Evolutionary conservation across 2,329 filamentous ascomycete species (phyloP), one percentile per base, ranked within the genome.

Genomic region (Ceratocystis cacaofunesta): DNA sequence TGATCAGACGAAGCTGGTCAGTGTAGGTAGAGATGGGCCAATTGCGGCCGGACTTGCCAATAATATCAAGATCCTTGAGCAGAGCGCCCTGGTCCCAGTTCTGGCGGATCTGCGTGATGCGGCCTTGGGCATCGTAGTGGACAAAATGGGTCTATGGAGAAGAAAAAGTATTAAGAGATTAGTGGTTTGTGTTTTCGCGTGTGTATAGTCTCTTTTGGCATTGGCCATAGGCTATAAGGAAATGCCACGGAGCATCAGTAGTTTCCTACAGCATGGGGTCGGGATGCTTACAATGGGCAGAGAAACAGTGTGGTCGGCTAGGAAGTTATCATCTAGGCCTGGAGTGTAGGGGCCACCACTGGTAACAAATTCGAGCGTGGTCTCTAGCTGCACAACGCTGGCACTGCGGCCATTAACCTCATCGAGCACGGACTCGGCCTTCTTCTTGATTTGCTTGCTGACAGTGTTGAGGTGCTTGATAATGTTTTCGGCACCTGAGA

Each of bases 81-180:
- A 99, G 83, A 64, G 90, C 88, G 68, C 86, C 92, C 76, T 99
- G 94, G 74, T 99, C 94, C 94, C 94, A 99, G 74, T 88, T 90
- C 70, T 92, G 84, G 70, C 92, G 89, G 69, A 97, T 89, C 74
- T 94, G 90, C 67, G 82, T 75, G 73, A 99, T 96, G 77, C 90
- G 91, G 74, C 85, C 83, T 60, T 87, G 76, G 69, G 76, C 73
- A 74, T 95, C 83, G 76, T 96, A 96, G 66, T 85, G 83, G 70
- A 99, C 92, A 69, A 97, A 86, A 78, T 99, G 94, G 71, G 87
- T 83, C 90, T 94, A 74, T 19, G 41, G 52, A 36, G 25, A 63
- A 60, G 28, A 41, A 41, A 15, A 12, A n/a, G 30, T 41, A 15
- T 12, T 19, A 22, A 43, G 19, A 30, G 32, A 41, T 62, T 62